Conservation (phyloP, 106 monocot species). For the Dendrobium nobile region DNA sequence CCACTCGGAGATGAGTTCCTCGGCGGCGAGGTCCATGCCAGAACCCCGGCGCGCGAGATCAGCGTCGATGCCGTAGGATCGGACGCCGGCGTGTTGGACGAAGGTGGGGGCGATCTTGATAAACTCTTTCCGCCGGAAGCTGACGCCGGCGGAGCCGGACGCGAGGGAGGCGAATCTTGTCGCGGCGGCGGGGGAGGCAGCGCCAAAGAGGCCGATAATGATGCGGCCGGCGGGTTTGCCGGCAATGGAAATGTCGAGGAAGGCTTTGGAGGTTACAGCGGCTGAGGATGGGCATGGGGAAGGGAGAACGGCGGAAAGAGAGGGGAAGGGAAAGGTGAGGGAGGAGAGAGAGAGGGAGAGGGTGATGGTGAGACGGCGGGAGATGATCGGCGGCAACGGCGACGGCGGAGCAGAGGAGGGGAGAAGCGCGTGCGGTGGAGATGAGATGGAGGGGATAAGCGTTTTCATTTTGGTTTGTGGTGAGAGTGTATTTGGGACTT, state of each 20-base stretch:
- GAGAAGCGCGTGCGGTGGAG: slow-evolving; percentile 5
- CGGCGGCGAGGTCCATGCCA: slow-evolving; percentile 9
- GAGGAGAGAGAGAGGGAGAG: slow-evolving; percentile 4
- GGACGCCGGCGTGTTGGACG: slow-evolving; percentile 40
- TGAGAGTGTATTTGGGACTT: not conserved
- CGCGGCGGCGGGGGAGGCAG: not conserved
- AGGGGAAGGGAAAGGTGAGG: not conserved
- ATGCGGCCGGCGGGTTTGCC: slow-evolving; percentile 2
- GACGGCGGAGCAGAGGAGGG: slow-evolving; percentile 6
- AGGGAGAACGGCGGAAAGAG: not conserved
- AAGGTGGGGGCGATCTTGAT: slow-evolving; percentile 47
- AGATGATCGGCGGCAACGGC: not conserved
- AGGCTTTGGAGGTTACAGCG: slow-evolving; percentile 6
- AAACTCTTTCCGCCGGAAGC: slow-evolving; percentile 48
- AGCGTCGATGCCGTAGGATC: slow-evolving; percentile 38
- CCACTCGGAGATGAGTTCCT: slow-evolving; percentile 33
- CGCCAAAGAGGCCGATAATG: slow-evolving; percentile 1
- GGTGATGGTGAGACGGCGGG: not conserved
- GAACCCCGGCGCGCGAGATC: slow-evolving; percentile 21
- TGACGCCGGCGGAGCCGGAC: slow-evolving; percentile 31
- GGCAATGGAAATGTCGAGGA: slow-evolving; percentile 7
- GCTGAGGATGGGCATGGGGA: not conserved
- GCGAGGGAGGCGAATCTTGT: slow-evolving; percentile 16
- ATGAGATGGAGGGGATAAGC: slow-evolving; percentile 8
- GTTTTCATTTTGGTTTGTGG: slow-evolving; percentile 3